Base-by-base conservation (phyloP, 2,329 filamentous ascomycete genomes). In the Talaromyces sp. region DNA sequence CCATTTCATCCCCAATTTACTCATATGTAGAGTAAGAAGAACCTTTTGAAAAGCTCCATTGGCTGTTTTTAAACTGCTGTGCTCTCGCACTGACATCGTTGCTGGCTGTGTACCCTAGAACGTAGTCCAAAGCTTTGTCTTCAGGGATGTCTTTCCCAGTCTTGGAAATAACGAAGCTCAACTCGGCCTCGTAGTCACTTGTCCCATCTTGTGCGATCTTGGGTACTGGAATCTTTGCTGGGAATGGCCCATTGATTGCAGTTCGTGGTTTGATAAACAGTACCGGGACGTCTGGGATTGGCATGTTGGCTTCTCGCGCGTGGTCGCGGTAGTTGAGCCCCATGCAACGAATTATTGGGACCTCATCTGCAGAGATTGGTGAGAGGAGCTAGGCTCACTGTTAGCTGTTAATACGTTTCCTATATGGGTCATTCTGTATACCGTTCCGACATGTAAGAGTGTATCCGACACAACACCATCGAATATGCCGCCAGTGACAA, bases 301-400 rank as follows among this genome's bases (percentile, higher is more conserved):
- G 58, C 58, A 55, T 60, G 14, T 55, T 55, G 50, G 58, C 50
- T 47, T 60, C 58, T 7, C 28, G 47, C 3, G 47, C 36, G 18
- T 60, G 58, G 33, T 54, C 58, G 16, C 68, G 69, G 66, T 80
- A 80, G 69, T 81, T 82, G 57, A 81, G 73, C 5, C 79, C 79
- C 55, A 81, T 68, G 66, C 79, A 81, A 42, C 79, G 76, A 56
- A 81, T 78, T 27, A 75, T 73, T 74, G 50, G 73, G 5, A 78
- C 71, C 33, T 80, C 73, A 10, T 70, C 63, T n/a, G 61, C 62
- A 16, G 10, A 12, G 30, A 56, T 56, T 1, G 54, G 54, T 8
- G 54, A 40, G 2, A 56, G 54, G n/a, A 56, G 31, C 54, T 56
- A n/a, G n/a, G 6, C 33, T 36, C 23, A 23, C 23, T 40, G 30